Conservation (phyloP, 2,329 filamentous ascomycete genomes). For the Penicillium polonicum region DNA sequence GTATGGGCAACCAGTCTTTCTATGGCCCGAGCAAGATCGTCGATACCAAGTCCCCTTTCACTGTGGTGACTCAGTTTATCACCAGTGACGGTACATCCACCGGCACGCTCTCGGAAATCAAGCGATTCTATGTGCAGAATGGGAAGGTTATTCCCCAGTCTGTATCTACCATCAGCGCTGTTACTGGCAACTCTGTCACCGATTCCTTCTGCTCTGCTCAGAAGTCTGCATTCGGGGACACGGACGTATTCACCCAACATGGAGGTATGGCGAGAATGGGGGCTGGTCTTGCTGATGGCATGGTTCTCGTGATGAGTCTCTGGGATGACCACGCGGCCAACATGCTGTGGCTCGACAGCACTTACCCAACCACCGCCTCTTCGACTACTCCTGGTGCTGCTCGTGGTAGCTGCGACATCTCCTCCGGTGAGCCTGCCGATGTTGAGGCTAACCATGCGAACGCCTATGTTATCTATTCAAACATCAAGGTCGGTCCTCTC, state of each 20-base stretch:
- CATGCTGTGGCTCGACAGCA: slow-evolving; percentile 73
- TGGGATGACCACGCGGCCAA: slow-evolving; percentile 66
- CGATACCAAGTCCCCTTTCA: slow-evolving; percentile 59
- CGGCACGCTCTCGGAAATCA: slow-evolving; percentile 59
- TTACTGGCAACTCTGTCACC: slow-evolving; percentile 56
- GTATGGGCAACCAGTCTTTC: slow-evolving; percentile 62
- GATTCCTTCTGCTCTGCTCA: slow-evolving; percentile 57
- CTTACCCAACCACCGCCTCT: slow-evolving; percentile 53
- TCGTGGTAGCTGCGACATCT: slow-evolving; percentile 55
- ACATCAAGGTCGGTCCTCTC: slow-evolving; percentile 59
- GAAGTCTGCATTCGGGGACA: slow-evolving; percentile 57
- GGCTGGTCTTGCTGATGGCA: slow-evolving; percentile 29
- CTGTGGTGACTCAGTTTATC: slow-evolving; percentile 68
- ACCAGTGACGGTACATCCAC: slow-evolving; percentile 48
- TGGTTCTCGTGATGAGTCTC: slow-evolving; percentile 61
- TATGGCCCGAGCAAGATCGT: slow-evolving; percentile 60
- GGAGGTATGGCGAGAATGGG: slow-evolving; percentile 50
- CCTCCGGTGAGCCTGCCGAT: slow-evolving; percentile 52
- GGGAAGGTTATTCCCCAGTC: slow-evolving; percentile 59
- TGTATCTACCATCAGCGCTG: slow-evolving; percentile 45
- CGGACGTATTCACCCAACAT: slow-evolving; percentile 51
- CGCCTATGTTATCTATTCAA: slow-evolving; percentile 56
- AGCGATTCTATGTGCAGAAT: slow-evolving; percentile 64
- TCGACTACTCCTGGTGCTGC: slow-evolving; percentile 48
- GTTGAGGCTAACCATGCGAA: slow-evolving; percentile 50